Percentiles rank a stretch among this genome's conserved stretches.
These are phyloP conservation scores for Nemania serpens DNA, from an alignment of 2,329 filamentous ascomycete genomes.

Conservation along the genomic window DNA sequence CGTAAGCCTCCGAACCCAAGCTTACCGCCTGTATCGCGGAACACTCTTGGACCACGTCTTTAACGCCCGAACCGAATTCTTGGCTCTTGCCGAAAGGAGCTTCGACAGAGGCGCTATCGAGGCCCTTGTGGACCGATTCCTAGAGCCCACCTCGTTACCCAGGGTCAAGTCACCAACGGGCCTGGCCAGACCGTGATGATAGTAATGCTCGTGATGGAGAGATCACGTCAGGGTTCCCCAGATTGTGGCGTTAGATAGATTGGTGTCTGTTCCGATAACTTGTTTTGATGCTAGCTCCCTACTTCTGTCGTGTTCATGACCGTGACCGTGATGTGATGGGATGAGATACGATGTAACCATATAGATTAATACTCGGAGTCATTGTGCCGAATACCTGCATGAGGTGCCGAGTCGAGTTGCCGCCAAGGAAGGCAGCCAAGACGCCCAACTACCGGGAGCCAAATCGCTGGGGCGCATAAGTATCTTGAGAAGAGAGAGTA, in stretches of 20 bases:
- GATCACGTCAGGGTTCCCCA: constrained; percentile 11
- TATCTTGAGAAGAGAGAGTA: neutral
- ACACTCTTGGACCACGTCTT: constrained; percentile 25
- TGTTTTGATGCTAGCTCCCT: constrained; percentile 7
- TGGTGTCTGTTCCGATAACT: neutral
- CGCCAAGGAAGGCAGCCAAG: constrained; percentile 10
- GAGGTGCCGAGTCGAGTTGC: neutral
- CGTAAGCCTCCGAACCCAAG: constrained; percentile 24
- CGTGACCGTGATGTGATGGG: neutral
- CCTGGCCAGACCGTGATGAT: neutral
- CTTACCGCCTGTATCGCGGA: constrained; percentile 28
- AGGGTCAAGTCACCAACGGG: neutral
- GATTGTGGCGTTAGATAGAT: constrained; percentile 9
- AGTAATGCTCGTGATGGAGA: neutral
- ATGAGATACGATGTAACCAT: neutral
- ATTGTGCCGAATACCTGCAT: neutral
- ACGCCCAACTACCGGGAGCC: constrained; percentile 16
- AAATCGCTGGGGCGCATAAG: neutral
- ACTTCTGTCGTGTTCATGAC: neutral
- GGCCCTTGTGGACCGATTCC: constrained; percentile 15
- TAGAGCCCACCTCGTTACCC: constrained; percentile 4
- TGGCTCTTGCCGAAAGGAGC: constrained; percentile 6
- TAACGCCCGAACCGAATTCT: constrained; percentile 7
- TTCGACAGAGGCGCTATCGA: constrained; percentile 17
- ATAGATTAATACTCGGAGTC: constrained; percentile 11